These are phyloP conservation scores for Collariella sp. DNA, from an alignment of 495 filamentous ascomycete species.

Conservation along the genomic window DNA sequence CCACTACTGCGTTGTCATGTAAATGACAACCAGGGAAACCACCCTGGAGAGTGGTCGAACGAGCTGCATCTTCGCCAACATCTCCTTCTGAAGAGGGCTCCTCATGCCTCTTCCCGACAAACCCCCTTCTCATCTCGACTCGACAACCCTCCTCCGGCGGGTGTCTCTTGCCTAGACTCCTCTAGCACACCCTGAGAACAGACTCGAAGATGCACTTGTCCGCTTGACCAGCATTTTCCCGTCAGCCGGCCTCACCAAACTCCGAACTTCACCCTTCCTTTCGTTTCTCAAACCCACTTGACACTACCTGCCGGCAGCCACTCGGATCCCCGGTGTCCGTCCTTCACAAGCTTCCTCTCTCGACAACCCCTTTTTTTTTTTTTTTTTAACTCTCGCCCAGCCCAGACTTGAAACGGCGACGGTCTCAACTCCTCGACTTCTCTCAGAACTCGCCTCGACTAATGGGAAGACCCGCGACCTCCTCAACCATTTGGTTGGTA, in stretches of 20 bases:
- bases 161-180: too few relatives aligned
- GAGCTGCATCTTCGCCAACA: background rate
- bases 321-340: background rate
- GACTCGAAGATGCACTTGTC: background rate
- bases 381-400: background rate
- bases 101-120: slow-evolving; percentile 1
- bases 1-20: slow-evolving; percentile 35
- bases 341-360: background rate
- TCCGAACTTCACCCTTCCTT: background rate
- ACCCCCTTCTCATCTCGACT: background rate
- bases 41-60: background rate
- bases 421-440: too few relatives aligned
- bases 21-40: slow-evolving; percentile 20
- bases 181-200: too few relatives aligned
- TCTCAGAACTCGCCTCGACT: too few relatives aligned
- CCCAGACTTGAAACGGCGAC: background rate
- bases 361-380: background rate
- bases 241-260: background rate
- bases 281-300: background rate
- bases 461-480: slow-evolving; percentile 10
- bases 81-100: background rate
- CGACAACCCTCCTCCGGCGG: background rate
- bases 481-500: background rate
- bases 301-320: background rate
- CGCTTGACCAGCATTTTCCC: background rate